phyloP scores from a whole-genome alignment of 148 eudicot species.

The Rhododendron ferrugineum region DNA sequence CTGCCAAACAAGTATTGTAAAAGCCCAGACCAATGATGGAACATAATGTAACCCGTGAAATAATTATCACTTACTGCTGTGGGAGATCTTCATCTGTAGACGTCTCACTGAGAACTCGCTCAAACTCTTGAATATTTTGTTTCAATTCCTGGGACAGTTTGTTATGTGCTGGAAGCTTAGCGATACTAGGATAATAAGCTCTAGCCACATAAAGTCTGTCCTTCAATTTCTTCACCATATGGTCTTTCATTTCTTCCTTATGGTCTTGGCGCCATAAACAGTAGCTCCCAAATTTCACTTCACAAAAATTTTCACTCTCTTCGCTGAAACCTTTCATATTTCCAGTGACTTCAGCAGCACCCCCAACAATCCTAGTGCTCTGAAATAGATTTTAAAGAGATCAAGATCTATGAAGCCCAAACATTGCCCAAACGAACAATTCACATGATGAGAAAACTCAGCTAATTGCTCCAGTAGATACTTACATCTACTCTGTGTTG shows the following conservation, averaged over 20 bases:
- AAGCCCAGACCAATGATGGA: neutral
- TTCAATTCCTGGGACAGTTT: slow-evolving; percentile 72
- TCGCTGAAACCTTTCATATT: slow-evolving; percentile 23
- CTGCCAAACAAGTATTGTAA: neutral
- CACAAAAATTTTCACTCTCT: slow-evolving; percentile 61
- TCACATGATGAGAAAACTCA: slow-evolving; percentile 1
- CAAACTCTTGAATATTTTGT: slow-evolving; percentile 95
- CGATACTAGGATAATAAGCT: slow-evolving; percentile 98
- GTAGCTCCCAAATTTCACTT: slow-evolving; percentile 82
- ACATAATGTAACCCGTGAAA: neutral
- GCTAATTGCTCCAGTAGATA: neutral
- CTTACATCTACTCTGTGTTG: slow-evolving; percentile 31
- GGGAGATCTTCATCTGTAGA: slow-evolving; percentile 91
- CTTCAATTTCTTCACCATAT: slow-evolving; percentile 72
- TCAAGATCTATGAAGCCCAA: neutral
- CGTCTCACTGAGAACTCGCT: slow-evolving; percentile 78
- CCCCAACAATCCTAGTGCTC: slow-evolving; percentile 31
- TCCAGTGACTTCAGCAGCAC: slow-evolving; percentile 18
- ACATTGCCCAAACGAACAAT: neutral
- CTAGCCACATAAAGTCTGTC: slow-evolving; percentile 86
- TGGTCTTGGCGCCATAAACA: slow-evolving; percentile 78
- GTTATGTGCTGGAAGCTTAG: slow-evolving; percentile 74
- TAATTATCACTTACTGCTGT: slow-evolving; percentile 48
- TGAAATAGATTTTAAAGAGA: slow-evolving; percentile 21
- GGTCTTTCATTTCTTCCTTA: slow-evolving; percentile 72